Conservation (phyloP, 495 filamentous ascomycete genomes). For the Penicillium roqueforti region DNA sequence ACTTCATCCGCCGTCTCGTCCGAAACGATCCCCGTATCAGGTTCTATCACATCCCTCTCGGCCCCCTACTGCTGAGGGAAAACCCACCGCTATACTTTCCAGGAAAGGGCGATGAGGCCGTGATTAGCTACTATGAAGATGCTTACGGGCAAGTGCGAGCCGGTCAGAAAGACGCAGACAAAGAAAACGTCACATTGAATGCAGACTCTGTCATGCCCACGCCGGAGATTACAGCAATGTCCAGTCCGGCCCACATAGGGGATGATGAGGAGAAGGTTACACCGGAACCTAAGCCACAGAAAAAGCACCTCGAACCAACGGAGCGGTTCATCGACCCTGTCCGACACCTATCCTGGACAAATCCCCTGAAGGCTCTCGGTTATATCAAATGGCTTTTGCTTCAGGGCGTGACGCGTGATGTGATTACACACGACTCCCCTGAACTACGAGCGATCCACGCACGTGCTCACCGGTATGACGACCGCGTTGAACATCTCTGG, state of each 20-base stretch:
- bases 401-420: constrained; percentile 58
- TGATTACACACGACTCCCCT: constrained; percentile 44
- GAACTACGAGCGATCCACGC: constrained; percentile 55
- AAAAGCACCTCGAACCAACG: constrained; percentile 24
- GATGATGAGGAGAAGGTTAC: constrained; percentile 65
- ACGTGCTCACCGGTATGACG: constrained; percentile 60
- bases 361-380: constrained; percentile 37
- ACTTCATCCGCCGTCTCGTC: constrained; percentile 55
- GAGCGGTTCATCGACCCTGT: constrained; percentile 37
- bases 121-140: constrained; percentile 51
- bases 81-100: constrained; percentile 47
- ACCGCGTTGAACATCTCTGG: constrained; percentile 66
- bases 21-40: constrained; percentile 52
- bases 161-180: constrained; percentile 13
- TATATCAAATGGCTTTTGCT: constrained; percentile 46
- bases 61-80: constrained; percentile 49
- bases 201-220: constrained; percentile 62
- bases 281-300: constrained; percentile 24
- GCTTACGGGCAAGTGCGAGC: constrained; percentile 26
- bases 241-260: constrained; percentile 6
- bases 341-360: constrained; percentile 24
- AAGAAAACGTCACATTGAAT: constrained; percentile 5
- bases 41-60: constrained; percentile 54
- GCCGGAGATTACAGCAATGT: constrained; percentile 64
- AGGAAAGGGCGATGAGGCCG: constrained; percentile 35